Evolutionary conservation across 192 early-diverging fungal species (phyloP).

Genomic region (Haplosporangium gracile): DNA sequence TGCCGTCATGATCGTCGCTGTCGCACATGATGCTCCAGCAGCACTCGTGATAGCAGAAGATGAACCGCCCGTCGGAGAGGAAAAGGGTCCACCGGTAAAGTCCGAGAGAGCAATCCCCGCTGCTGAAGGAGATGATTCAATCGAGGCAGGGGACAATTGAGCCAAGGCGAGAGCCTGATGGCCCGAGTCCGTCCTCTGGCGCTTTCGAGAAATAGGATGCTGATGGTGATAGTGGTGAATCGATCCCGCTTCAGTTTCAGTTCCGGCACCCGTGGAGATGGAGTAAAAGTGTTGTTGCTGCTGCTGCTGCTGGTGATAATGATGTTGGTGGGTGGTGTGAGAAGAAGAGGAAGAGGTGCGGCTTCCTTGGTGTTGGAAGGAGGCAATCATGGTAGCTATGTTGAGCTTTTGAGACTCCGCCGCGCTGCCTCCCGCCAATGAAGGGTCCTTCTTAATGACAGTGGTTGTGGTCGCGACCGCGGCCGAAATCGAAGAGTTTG

Average conservation of each 20-base stretch:
- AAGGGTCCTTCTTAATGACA: not conserved
- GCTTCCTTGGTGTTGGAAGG: constrained; percentile 10
- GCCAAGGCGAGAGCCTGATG: constrained; percentile 19
- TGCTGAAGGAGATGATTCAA: not conserved
- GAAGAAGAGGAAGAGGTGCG: not conserved
- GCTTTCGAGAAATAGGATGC: constrained; percentile 25
- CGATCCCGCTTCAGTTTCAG: not conserved
- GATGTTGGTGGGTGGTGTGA: not conserved
- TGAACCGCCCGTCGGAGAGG: not conserved
- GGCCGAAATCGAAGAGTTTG: not conserved
- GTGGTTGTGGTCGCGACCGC: not conserved
- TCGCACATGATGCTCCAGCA: not conserved
- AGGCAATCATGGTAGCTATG: constrained; percentile 25
- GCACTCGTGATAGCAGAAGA: not conserved
- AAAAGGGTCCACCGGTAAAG: not conserved
- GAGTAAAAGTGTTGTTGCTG: constrained; percentile 6
- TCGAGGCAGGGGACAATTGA: constrained; percentile 10
- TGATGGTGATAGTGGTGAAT: not conserved
- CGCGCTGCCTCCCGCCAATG: not conserved
- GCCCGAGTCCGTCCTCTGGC: constrained; percentile 25
- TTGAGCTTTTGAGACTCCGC: not conserved
- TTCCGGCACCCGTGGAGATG: not conserved
- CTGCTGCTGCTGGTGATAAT: constrained; percentile 8
- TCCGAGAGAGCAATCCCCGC: not conserved
- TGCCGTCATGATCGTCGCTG: not conserved